These are phyloP conservation scores for Lepidium aucheri DNA, from an alignment of 345 rosid species.

Conservation along the genomic window DNA sequence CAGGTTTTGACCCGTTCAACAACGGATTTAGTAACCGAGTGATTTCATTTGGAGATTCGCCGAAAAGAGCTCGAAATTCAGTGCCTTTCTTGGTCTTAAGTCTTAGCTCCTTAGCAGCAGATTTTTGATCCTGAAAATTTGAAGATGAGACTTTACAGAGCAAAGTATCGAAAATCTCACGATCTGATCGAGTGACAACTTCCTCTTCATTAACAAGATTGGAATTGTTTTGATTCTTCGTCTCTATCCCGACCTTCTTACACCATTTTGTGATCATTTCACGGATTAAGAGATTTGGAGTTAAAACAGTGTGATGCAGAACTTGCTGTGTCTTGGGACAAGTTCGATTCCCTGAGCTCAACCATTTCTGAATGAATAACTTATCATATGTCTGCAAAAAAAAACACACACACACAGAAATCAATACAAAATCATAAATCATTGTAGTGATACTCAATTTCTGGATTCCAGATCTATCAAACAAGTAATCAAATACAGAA, in stretches of 20 bases:
- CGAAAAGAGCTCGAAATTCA: conserved; percentile 68
- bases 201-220: conserved; percentile 35
- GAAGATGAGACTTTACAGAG: conserved; percentile 49
- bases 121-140: conserved; percentile 45
- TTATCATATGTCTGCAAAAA: conserved; percentile 77
- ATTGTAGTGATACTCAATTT: background rate
- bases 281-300: conserved; percentile 63
- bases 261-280: conserved; percentile 90
- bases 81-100: conserved; percentile 58
- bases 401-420: background rate
- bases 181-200: conserved; percentile 50
- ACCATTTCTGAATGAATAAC: conserved; percentile 74
- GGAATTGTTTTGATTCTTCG: conserved; percentile 27
- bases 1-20: conserved; percentile 33
- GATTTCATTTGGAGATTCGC: conserved; percentile 53
- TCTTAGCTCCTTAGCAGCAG: conserved; percentile 78
- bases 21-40: conserved; percentile 59
- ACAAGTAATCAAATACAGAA: background rate
- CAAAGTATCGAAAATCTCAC: conserved; percentile 49
- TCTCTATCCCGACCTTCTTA: conserved; percentile 46
- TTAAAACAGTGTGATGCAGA: conserved; percentile 55
- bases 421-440: background rate
- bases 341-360: conserved; percentile 70
- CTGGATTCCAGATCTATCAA: background rate
- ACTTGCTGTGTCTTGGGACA: conserved; percentile 90